Evolutionary conservation across 2,329 filamentous ascomycete genomes (phyloP).

Genomic region (Cryphonectria japonica): DNA sequence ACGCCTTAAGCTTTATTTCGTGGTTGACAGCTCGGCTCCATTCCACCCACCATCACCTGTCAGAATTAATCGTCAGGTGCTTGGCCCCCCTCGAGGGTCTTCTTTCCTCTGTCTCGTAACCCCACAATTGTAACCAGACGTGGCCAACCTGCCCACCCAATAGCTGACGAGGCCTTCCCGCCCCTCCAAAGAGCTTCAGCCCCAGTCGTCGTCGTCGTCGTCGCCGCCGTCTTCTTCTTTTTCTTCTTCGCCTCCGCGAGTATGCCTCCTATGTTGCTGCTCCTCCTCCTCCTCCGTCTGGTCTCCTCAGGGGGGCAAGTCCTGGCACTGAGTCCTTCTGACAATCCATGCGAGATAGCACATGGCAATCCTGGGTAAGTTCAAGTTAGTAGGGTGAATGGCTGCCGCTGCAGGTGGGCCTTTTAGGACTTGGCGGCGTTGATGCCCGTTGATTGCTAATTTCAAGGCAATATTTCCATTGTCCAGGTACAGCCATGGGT

Average conservation of each 20-base stretch:
- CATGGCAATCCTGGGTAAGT: constrained; percentile 25
- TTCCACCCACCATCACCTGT: constrained; percentile 3
- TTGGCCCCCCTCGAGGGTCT: background rate
- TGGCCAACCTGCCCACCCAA: background rate
- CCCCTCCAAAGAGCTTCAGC: background rate
- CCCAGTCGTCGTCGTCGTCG: background rate
- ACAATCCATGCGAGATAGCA: constrained; percentile 23
- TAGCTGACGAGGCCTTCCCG: background rate
- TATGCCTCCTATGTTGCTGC: background rate
- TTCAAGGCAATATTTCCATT: background rate
- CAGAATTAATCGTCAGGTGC: background rate
- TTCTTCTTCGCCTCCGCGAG: background rate
- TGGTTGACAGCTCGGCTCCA: background rate
- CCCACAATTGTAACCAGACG: background rate
- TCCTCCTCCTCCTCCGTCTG: background rate
- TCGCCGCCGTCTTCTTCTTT: too few relatives aligned
- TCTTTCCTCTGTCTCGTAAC: background rate
- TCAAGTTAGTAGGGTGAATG: constrained; percentile 10
- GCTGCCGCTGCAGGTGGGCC: constrained; percentile 17
- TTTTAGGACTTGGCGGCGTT: constrained; percentile 18
- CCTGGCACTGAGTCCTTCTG: background rate
- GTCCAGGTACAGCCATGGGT: background rate
- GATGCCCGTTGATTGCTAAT: constrained; percentile 4
- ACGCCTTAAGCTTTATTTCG: background rate
- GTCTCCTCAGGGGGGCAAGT: too few relatives aligned